Conservation (phyloP, 2,329 filamentous ascomycete genomes). For the Exophiala lecanii-corni region DNA sequence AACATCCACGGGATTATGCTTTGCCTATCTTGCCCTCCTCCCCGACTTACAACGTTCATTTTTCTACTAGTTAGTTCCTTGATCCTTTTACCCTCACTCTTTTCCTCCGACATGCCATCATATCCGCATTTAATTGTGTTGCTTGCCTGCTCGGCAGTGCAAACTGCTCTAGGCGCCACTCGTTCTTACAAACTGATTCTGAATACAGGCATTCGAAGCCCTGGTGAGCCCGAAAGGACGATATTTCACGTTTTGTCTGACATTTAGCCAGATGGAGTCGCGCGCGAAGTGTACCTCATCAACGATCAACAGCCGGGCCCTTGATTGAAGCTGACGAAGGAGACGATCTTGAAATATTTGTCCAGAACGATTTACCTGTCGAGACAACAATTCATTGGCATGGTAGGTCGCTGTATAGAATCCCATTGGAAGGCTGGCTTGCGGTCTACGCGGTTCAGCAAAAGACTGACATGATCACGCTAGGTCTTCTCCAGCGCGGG, state of each 20-base stretch:
- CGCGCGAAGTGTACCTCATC: constrained; percentile 49
- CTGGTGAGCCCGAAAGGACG: constrained; percentile 6
- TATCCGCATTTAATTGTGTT: constrained; percentile 8
- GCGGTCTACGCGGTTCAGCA: constrained; percentile 4
- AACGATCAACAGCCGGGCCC: constrained; percentile 69
- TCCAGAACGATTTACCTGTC: constrained; percentile 63
- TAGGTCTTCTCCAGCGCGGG: constrained; percentile 12
- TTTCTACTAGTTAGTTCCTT: background rate
- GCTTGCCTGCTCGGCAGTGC: constrained; percentile 4
- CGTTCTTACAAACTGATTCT: constrained; percentile 13
- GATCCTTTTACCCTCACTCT: constrained; percentile 1
- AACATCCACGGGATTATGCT: constrained; percentile 1
- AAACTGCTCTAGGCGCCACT: constrained; percentile 6
- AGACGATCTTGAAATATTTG: constrained; percentile 63
- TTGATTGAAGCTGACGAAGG: constrained; percentile 68
- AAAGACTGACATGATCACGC: constrained; percentile 1
- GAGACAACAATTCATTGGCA: constrained; percentile 69
- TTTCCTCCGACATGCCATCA: constrained; percentile 4
- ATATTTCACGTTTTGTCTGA: constrained; percentile 2
- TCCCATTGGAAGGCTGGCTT: constrained; percentile 3
- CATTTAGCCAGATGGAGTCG: constrained; percentile 2
- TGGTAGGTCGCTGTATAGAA: constrained; percentile 36
- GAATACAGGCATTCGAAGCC: constrained; percentile 10
- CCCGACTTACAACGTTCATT: background rate
- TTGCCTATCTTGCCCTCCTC: constrained; percentile 1